These are phyloP conservation scores for Rhizoctonia solani DNA, from an alignment of 1,284 basidiomycete genomes.

Conservation along the genomic window DNA sequence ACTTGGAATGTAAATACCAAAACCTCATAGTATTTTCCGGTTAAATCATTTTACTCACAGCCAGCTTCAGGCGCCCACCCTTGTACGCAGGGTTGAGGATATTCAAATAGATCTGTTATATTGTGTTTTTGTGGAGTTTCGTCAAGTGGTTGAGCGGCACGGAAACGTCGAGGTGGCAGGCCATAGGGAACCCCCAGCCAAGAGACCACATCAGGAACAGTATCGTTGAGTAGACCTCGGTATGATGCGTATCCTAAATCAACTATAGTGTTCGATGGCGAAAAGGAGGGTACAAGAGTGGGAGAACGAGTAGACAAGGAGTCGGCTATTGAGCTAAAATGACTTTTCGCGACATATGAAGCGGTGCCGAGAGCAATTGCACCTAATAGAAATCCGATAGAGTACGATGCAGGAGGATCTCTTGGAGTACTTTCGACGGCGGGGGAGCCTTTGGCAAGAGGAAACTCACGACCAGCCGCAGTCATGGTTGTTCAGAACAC, in stretches of 20 bases:
- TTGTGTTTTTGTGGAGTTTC: constrained; percentile 29
- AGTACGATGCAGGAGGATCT: constrained; percentile 18
- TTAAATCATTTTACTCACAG: neutral
- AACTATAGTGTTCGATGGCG: constrained; percentile 26
- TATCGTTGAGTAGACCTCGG: constrained; percentile 54
- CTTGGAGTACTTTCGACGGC: neutral
- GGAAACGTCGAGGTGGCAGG: constrained; percentile 51
- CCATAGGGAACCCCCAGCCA: constrained; percentile 58
- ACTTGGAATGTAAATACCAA: constrained; percentile 40
- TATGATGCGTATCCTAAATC: constrained; percentile 46
- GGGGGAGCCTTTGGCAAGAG: constrained; percentile 2
- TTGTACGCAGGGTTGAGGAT: constrained; percentile 27
- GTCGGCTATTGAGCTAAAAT: neutral
- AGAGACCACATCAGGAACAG: constrained; percentile 50
- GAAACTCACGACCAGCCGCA: neutral
- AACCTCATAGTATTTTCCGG: neutral
- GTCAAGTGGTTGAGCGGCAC: constrained; percentile 47
- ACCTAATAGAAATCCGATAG: neutral
- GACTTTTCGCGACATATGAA: neutral
- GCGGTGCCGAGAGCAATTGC: neutral
- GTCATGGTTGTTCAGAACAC: neutral
- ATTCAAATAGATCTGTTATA: constrained; percentile 20
- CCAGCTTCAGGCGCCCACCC: constrained; percentile 10
- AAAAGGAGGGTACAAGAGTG: neutral
- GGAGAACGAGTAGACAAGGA: neutral